These are phyloP conservation scores for Xerocomus potaroensis DNA, from an alignment of 768 basidiomycete genomes.

Conservation along the genomic window DNA sequence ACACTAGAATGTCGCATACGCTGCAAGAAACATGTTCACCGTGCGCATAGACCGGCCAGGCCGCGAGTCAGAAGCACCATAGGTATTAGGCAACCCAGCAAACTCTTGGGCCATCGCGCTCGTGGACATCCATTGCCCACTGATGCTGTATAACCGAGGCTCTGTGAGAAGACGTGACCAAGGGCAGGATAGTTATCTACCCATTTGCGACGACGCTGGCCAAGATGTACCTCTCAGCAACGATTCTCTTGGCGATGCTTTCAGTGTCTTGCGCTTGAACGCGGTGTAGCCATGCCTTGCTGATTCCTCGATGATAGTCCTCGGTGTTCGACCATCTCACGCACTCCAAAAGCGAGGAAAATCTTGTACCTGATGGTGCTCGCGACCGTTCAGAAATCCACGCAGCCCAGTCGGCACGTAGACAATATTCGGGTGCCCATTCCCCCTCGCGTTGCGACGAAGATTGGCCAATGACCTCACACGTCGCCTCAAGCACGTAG, in stretches of 20 bases:
- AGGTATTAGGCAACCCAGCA: constrained; percentile 39
- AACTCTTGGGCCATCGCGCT: constrained; percentile 71
- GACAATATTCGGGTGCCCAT: constrained; percentile 5
- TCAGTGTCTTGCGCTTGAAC: constrained; percentile 39
- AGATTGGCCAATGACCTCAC: constrained; percentile 60
- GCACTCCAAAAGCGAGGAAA: constrained; percentile 24
- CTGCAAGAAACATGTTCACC: constrained; percentile 61
- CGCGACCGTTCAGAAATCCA: constrained; percentile 41
- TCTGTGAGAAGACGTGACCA: constrained; percentile 2
- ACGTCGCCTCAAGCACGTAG: constrained; percentile 66
- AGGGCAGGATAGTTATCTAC: constrained; percentile 28
- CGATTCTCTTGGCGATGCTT: constrained; percentile 38
- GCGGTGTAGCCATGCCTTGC: constrained; percentile 57
- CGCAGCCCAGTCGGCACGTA: constrained; percentile 63
- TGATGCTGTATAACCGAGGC: constrained; percentile 43
- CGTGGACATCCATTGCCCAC: constrained; percentile 64
- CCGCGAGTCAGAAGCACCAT: constrained; percentile 10
- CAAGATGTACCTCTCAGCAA: constrained; percentile 62
- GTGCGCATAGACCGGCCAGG: constrained; percentile 35
- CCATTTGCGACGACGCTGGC: constrained; percentile 74
- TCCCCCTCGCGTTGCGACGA: constrained; percentile 2
- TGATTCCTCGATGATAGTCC: constrained; percentile 66
- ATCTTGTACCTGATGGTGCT: not conserved
- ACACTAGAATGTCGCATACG: constrained; percentile 37
- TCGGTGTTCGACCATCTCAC: constrained; percentile 67